A percentile compares a stretch with the other conserved stretches of the same genome.
Conservation (phyloP, 2,329 filamentous ascomycete genomes). For the Didymella segeticola region DNA sequence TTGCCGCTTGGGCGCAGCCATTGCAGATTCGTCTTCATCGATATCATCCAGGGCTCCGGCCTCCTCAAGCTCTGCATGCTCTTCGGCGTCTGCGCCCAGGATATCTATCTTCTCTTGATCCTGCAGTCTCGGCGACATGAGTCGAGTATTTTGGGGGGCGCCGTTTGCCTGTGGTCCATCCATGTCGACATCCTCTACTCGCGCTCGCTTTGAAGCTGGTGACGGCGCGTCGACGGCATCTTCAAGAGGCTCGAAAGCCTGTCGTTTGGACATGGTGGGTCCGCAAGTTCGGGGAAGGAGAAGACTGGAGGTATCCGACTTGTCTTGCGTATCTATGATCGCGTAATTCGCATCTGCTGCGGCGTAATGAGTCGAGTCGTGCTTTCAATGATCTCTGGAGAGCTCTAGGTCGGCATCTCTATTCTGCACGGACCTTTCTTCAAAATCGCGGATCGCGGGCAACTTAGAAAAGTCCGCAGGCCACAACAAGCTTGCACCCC, state of each 20-base stretch:
- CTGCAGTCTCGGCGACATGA: slow-evolving; percentile 36
- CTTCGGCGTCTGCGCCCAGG: slow-evolving; percentile 43
- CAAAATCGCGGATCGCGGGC: slow-evolving; percentile 31
- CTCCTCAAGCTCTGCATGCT: slow-evolving; percentile 48
- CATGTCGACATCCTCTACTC: slow-evolving; percentile 54
- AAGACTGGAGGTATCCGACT: not conserved
- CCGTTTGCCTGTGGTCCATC: slow-evolving; percentile 34
- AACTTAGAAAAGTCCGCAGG: slow-evolving; percentile 44
- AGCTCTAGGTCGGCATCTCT: slow-evolving; percentile 27
- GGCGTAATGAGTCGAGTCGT: not conserved
- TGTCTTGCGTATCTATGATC: too few species aligned
- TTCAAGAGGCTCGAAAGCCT: slow-evolving; percentile 55
- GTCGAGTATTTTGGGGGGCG: slow-evolving; percentile 36
- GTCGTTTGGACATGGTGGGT: slow-evolving; percentile 55
- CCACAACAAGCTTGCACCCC: slow-evolving; percentile 38
- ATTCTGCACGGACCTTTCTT: slow-evolving; percentile 16
- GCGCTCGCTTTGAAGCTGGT: slow-evolving; percentile 57
- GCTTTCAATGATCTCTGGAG: slow-evolving; percentile 6
- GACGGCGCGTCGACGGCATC: slow-evolving; percentile 49
- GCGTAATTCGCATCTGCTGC: not conserved
- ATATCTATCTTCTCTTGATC: slow-evolving; percentile 43
- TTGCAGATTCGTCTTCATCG: slow-evolving; percentile 48
- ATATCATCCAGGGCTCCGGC: slow-evolving; percentile 40
- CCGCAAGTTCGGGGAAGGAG: not conserved
- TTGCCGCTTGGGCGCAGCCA: slow-evolving; percentile 68